These are phyloP conservation scores for Rhododendron simsii DNA, from an alignment of 148 eudicot species.

Conservation along the genomic window DNA sequence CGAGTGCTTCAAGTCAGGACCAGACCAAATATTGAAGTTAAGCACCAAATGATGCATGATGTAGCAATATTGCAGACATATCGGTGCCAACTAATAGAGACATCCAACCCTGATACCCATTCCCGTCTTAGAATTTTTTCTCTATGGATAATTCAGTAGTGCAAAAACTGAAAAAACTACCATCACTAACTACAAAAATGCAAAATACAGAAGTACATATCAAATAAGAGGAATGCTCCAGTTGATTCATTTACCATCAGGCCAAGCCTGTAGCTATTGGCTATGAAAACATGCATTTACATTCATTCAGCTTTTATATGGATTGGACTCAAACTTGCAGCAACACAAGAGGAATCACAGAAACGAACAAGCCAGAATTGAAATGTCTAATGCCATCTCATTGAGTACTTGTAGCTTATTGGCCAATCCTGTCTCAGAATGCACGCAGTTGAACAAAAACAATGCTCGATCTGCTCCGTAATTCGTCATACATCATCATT, in stretches of 20 bases:
- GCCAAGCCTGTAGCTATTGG: not conserved
- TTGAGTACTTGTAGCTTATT: not conserved
- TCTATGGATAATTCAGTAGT: not conserved
- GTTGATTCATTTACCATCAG: not conserved
- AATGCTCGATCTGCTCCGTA: conserved; percentile 12
- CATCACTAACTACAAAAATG: not conserved
- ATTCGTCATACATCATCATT: conserved; percentile 26
- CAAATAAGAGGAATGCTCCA: not conserved
- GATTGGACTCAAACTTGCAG: not conserved
- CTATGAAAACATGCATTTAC: not conserved
- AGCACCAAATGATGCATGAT: not conserved
- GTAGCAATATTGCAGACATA: not conserved
- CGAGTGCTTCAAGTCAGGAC: not conserved
- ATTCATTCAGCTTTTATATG: not conserved
- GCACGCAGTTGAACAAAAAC: not conserved
- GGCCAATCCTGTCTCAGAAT: not conserved
- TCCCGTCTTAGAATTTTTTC: not conserved
- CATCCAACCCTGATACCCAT: not conserved
- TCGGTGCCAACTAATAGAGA: not conserved
- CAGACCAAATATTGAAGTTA: not conserved
- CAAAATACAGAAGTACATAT: not conserved
- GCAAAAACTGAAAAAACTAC: not conserved
- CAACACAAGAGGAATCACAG: not conserved
- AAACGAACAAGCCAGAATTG: not conserved
- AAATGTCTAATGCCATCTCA: not conserved